Conservation (phyloP, 2,329 filamentous ascomycete genomes). For the Aspergillus pseudoviridinutans region DNA sequence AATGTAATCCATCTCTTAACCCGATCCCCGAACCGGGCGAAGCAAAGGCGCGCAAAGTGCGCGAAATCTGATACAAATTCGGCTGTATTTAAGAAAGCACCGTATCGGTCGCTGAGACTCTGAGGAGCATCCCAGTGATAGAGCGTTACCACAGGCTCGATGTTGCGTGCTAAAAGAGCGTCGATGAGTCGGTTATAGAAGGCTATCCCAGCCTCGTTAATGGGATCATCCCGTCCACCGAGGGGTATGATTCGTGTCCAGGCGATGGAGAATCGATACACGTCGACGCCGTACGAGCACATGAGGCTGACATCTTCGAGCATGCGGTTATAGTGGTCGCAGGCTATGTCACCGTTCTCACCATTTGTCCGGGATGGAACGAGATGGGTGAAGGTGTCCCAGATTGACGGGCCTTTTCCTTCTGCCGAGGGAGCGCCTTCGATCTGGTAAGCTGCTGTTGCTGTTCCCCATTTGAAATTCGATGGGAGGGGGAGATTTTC, state of each 20-base stretch:
- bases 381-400: constrained; percentile 36
- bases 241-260: constrained; percentile 48
- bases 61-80: constrained; percentile 6
- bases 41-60: constrained; percentile 27
- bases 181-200: constrained; percentile 47
- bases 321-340: constrained; percentile 45
- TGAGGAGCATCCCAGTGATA: constrained; percentile 42
- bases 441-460: constrained; percentile 40
- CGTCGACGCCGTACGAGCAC: constrained; percentile 23
- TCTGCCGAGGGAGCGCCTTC: constrained; percentile 38
- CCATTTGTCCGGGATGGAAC: constrained; percentile 23
- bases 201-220: constrained; percentile 42
- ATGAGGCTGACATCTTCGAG: constrained; percentile 38
- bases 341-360: constrained; percentile 45
- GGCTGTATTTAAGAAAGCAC: constrained; percentile 9
- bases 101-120: constrained; percentile 34
- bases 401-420: constrained; percentile 34
- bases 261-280: constrained; percentile 41
- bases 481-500: constrained; percentile 16
- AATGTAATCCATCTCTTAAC: constrained; percentile 32
- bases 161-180: constrained; percentile 34
- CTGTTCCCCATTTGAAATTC: constrained; percentile 39
- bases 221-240: constrained; percentile 34
- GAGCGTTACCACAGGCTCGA: constrained; percentile 42
- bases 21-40: constrained; percentile 26